Evolutionary conservation across 2,329 filamentous ascomycete genomes (phyloP).

Genomic region (Fusarium tricinctum): DNA sequence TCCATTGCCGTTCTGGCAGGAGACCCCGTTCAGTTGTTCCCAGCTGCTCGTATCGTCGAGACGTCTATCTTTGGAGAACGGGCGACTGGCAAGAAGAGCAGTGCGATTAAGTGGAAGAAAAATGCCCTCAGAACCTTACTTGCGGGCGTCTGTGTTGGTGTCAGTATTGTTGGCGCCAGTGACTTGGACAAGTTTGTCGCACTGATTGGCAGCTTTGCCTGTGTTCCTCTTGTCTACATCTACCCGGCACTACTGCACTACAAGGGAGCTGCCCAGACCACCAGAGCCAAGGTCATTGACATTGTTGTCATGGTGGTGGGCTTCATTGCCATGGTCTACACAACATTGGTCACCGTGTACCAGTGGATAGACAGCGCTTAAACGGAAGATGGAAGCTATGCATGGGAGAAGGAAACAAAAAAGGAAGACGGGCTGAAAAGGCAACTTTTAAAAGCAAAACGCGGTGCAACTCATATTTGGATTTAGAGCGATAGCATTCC

Average conservation of each 20-base stretch:
- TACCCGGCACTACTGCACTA: slow-evolving; percentile 81
- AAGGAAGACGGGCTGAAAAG: slow-evolving; percentile 25
- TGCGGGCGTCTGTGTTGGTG: slow-evolving; percentile 69
- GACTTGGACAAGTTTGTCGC: slow-evolving; percentile 82
- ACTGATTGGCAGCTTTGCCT: slow-evolving; percentile 79
- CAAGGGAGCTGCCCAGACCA: slow-evolving; percentile 72
- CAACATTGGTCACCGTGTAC: slow-evolving; percentile 70
- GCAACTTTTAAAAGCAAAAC: slow-evolving; percentile 36
- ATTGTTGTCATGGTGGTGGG: slow-evolving; percentile 74
- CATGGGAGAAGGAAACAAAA: slow-evolving; percentile 5
- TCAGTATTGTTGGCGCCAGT: slow-evolving; percentile 74
- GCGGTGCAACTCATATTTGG: not conserved
- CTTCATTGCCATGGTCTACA: slow-evolving; percentile 77
- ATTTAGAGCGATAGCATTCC: slow-evolving; percentile 9
- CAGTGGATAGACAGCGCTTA: slow-evolving; percentile 53
- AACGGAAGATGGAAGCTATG: slow-evolving; percentile 1
- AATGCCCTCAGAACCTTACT: slow-evolving; percentile 73
- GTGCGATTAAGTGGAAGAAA: slow-evolving; percentile 81
- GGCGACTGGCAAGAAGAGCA: slow-evolving; percentile 74
- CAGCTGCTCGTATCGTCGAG: slow-evolving; percentile 79
- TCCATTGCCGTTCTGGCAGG: slow-evolving; percentile 80
- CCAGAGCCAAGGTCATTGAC: slow-evolving; percentile 70
- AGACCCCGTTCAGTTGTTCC: slow-evolving; percentile 81
- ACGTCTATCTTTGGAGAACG: slow-evolving; percentile 74
- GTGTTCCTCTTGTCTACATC: slow-evolving; percentile 82